Base-by-base conservation (phyloP, 2,329 filamentous ascomycete genomes). In the Exophiala sideris region DNA sequence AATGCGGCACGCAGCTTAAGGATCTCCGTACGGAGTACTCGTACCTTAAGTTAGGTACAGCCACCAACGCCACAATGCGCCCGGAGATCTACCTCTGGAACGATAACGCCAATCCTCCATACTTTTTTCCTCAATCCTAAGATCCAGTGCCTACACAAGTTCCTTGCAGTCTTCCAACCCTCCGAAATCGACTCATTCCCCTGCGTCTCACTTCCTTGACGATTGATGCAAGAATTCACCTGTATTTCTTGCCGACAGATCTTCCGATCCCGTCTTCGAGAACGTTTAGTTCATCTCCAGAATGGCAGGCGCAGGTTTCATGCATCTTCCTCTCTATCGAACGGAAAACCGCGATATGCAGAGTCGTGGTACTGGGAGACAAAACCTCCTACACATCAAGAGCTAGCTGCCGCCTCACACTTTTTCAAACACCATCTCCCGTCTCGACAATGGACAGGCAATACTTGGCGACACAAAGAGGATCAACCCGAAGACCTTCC, bases 391-490 rank as follows among this genome's bases (percentile, higher is more conserved):
- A 74, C 67, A 14, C 35, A 62, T 0, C 55, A 64, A 1, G 75
- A 82, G n/a, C 35, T 74, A 45, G 57, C 64, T 12, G 69, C 71
- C 51, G 74, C 76, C 33, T 65, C 66, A 53, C 57, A 62, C 41
- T 79, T 75, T 67, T 80, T 80, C 68, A 66, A 65, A 35, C 66
- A 67, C 39, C 72, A 77, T 45, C 74, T 73, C 0, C 81, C 78
- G 5, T 66, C 70, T n/a, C 78, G 84, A 59, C 73, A 86, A 52
- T 86, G 80, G 76, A 82, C 79, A 2, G 76, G 79, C 5, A 73
- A 76, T 12, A 76, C 80, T 54, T 88, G 88, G 70, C 81, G 80
- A 60, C 72, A 73, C 3, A 80, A 86, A 54, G 63, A 68, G 36
- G 65, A 65, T 20, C 20, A 44, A 44, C 64, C 69, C 10, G 67